Conservation (phyloP, 768 basidiomycete genomes). For the Leccinellum rugosiceps region DNA sequence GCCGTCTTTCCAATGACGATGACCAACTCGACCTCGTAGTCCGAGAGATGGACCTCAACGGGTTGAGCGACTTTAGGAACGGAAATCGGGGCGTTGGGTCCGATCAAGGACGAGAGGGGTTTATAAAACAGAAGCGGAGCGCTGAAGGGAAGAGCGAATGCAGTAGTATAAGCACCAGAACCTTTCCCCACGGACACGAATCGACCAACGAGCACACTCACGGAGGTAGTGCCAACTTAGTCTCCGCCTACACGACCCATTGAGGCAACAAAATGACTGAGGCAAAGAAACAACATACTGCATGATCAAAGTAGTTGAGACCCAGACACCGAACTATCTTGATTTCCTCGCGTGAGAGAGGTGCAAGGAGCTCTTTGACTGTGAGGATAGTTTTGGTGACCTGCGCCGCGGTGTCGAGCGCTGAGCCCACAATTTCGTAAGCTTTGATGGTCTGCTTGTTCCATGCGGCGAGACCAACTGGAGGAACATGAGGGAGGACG, state of each 20-base stretch:
- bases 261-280: background rate
- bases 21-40: slow-evolving; percentile 80
- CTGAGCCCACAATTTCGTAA: slow-evolving; percentile 68
- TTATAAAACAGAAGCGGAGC: slow-evolving; percentile 81
- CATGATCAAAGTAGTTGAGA: slow-evolving; percentile 83
- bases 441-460: slow-evolving; percentile 58
- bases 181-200: background rate
- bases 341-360: slow-evolving; percentile 64
- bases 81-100: slow-evolving; percentile 60
- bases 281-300: slow-evolving; percentile 40
- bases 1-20: slow-evolving; percentile 82
- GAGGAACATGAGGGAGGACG: background rate
- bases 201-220: slow-evolving; percentile 31
- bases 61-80: slow-evolving; percentile 73
- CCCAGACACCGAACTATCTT: slow-evolving; percentile 74
- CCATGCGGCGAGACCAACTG: slow-evolving; percentile 60
- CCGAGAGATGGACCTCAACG: slow-evolving; percentile 63
- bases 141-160: slow-evolving; percentile 28
- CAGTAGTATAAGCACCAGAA: background rate
- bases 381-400: slow-evolving; percentile 64
- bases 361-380: slow-evolving; percentile 66
- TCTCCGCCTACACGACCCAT: slow-evolving; percentile 50
- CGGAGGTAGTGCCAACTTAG: slow-evolving; percentile 61
- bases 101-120: slow-evolving; percentile 65
- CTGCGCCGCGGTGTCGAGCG: slow-evolving; percentile 62